These are phyloP conservation scores for Geotrichum citri-aurantii DNA, from an alignment of 1,139 yeast species.

Conservation along the genomic window DNA sequence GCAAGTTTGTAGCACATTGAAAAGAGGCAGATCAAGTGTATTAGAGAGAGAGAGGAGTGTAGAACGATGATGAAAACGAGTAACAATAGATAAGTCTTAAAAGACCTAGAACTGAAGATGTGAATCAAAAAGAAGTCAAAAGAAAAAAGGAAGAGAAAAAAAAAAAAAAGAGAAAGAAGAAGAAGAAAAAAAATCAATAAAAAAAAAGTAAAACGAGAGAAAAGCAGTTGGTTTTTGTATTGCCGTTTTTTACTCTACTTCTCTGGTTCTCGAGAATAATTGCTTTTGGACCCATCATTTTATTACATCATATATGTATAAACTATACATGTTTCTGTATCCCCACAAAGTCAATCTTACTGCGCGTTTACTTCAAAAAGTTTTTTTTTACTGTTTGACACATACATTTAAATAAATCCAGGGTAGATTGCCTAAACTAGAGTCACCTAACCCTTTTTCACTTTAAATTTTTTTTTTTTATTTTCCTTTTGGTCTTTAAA, in stretches of 20 bases:
- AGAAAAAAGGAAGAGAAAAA: neutral
- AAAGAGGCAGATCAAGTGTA: no score
- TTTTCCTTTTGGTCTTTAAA: no score
- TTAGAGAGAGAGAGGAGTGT: no score
- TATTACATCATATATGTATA: neutral
- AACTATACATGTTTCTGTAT: no score
- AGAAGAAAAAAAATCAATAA: neutral
- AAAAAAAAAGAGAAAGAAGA: neutral
- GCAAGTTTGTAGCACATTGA: slow-evolving; percentile 18
- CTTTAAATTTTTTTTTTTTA: no score
- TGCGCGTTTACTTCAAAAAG: neutral
- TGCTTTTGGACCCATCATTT: neutral
- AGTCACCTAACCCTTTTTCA: no score
- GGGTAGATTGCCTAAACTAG: neutral
- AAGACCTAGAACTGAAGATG: neutral
- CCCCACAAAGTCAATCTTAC: neutral
- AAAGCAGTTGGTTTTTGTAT: neutral
- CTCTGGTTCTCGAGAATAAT: neutral
- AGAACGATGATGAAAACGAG: neutral
- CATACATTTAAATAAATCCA: neutral
- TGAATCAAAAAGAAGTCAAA: neutral
- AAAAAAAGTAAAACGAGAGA: neutral
- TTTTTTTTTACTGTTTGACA: neutral
- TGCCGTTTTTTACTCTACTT: neutral
- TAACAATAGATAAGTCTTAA: neutral